phyloP scores from a whole-genome alignment of 2,329 filamentous ascomycete genomes.

The Apiospora koreana region DNA sequence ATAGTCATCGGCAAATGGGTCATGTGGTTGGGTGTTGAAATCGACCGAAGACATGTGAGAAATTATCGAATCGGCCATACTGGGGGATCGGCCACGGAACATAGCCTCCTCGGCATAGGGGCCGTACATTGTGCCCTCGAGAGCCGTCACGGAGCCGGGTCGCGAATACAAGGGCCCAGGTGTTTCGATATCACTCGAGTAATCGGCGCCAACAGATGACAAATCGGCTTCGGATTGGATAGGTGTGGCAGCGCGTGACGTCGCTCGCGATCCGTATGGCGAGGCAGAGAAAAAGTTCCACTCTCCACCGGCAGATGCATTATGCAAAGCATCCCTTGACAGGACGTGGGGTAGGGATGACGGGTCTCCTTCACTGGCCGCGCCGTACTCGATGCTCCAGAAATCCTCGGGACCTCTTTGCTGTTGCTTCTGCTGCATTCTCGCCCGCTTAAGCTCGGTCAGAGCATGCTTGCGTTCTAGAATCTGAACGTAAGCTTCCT shows the following conservation, averaged over 20 bases:
- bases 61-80: conserved; percentile 76
- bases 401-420: conserved; percentile 55
- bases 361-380: conserved; percentile 52
- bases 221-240: conserved; percentile 36
- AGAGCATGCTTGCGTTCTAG: conserved; percentile 59
- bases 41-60: conserved; percentile 69
- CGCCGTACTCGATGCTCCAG: conserved; percentile 86
- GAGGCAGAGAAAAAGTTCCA: conserved; percentile 34
- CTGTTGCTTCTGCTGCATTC: conserved; percentile 49
- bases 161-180: conserved; percentile 55
- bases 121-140: conserved; percentile 79
- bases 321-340: conserved; percentile 20
- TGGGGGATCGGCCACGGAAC: conserved; percentile 71
- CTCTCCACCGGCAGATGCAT: conserved; percentile 10
- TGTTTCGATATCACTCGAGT: conserved; percentile 55
- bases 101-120: conserved; percentile 58
- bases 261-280: conserved; percentile 49
- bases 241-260: conserved; percentile 33
- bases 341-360: conserved; percentile 34
- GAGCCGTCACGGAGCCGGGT: conserved; percentile 53
- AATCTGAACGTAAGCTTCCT: conserved; percentile 61
- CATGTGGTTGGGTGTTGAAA: conserved; percentile 57
- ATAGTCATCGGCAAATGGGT: conserved; percentile 80
- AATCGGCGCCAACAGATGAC: conserved; percentile 35
- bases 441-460: conserved; percentile 59